Conservation (phyloP, 345 rosid species). For the Fremontodendron californicum region DNA sequence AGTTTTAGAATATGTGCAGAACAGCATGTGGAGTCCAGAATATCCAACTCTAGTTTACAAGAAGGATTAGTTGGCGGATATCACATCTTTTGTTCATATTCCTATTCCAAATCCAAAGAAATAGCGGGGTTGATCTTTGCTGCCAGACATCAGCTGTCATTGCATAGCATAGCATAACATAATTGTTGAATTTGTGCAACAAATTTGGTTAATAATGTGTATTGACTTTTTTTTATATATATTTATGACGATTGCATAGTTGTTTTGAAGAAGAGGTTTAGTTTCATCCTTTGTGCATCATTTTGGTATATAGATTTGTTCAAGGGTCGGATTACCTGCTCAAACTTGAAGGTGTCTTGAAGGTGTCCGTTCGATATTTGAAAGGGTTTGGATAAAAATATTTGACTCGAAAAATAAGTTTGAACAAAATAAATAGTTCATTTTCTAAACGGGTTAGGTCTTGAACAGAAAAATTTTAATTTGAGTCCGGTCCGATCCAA, state of each 20-base stretch:
- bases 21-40: constrained; percentile 90
- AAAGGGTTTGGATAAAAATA: too few relatives aligned
- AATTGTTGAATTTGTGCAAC: neutral
- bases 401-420: too few relatives aligned
- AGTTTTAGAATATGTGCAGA: constrained; percentile 55
- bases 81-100: neutral
- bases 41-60: constrained; percentile 76
- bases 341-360: too few relatives aligned
- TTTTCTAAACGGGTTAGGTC: too few relatives aligned
- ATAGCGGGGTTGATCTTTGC: neutral
- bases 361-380: too few relatives aligned
- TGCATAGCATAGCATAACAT: neutral
- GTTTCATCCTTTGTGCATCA: neutral
- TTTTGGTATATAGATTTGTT: too few relatives aligned
- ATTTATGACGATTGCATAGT: neutral
- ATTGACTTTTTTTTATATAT: neutral
- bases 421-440: too few relatives aligned
- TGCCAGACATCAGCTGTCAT: neutral
- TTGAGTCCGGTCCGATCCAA: too few relatives aligned
- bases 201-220: neutral
- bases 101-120: neutral
- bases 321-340: too few relatives aligned
- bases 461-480: too few relatives aligned
- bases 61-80: constrained; percentile 29
- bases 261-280: neutral